Base-by-base conservation (phyloP, 768 basidiomycete genomes). In the Infundibulicybe gibba region DNA sequence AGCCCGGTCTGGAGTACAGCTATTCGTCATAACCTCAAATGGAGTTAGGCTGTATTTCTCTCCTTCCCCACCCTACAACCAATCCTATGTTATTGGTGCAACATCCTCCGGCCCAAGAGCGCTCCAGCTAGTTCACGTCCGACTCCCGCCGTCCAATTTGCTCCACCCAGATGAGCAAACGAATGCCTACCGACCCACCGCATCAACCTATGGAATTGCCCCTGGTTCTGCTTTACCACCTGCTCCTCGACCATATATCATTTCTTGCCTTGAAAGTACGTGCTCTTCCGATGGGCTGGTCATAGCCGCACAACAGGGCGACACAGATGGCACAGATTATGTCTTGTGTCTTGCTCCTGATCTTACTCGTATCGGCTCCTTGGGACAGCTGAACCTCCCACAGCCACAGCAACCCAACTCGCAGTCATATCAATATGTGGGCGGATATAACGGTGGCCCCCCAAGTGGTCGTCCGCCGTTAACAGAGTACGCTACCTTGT, bases 31-130 rank as follows among this genome's bases (percentile, higher is more conserved):
- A 40, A 92, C 93, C 17, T 71, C 76, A 21, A 93, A 85, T 43
- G 94, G 90, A 11, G 80, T 87, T 3, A 83, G 94, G 42, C 72
- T 95, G 1, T 97, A 90, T 70, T 92, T 97, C 60, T 77, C 78
- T 1, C 76, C 85, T 3, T 68, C 76, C 3, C 65, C 68, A 43
- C 62, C 67, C 16, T 78, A 76, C 52, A 67, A 69, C 17, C 84
- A 81, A 61, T 68, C 75, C 38, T 79, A 76, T 50, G 66, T 69
- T 20, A 60, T 69, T 10, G 59, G 57, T 15, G 62, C 66, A 14
- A 58, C 53, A 51, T 45, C 59, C 49, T 45, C 54, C 49, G 62
- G 62, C 42, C 50, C 57, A 34, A 66, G 80, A 19, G 65, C 75
- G 32, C 70, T 92, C 32, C 80, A 86, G 53, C 75, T 94, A 31